Evolutionary conservation across 148 eudicot genomes (phyloP), one percentile per base, ranked within the genome.

Genomic region (Mesembryanthemum crystallinum): DNA sequence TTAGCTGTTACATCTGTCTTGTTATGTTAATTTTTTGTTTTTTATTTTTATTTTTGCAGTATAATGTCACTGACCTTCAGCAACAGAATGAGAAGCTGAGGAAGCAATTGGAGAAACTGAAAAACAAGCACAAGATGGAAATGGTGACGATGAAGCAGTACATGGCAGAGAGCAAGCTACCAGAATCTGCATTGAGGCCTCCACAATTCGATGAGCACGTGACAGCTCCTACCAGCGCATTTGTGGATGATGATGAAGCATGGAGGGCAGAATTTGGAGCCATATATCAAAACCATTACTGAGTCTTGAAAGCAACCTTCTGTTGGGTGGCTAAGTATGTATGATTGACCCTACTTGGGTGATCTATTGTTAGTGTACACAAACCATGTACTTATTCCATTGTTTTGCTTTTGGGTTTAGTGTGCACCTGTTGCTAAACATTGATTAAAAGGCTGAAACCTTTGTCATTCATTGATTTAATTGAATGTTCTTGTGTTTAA

Each of bases 71-170:
- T 33, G 80, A 66, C 21, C 73, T 84, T 28, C 83, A 91, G 77
- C 91, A 89, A 82, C 97, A 92, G 83, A 92, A 95, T 64, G 96
- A 89, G 28, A 89, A 84, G 69, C 35, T 91, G 57, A 88, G 73
- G 85, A 88, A 84, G 76, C 89, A 89, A 79, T 69, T 92, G 20
- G 98, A 92, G 75, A 92, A 92, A 67, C 83, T 81, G 75, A 96
- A 89, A 86, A 91, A 90, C 77, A 96, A 96, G 76, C 99, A 96
- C 89, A 92, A 96, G 86, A 90, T 88, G 94, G 99, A 96, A 83
- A 88, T 96, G 87, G 78, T 74, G 42, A 89, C 99, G 30, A 91
- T 96, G 98, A 96, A 96, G 77, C 94, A 92, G 74, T 92, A 90
- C 82, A 88, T 95, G 80, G 98, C 93, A 1, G 98, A 88, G 78